phyloP scores from a whole-genome alignment of 106 monocot species.

The Acorus calamus region DNA sequence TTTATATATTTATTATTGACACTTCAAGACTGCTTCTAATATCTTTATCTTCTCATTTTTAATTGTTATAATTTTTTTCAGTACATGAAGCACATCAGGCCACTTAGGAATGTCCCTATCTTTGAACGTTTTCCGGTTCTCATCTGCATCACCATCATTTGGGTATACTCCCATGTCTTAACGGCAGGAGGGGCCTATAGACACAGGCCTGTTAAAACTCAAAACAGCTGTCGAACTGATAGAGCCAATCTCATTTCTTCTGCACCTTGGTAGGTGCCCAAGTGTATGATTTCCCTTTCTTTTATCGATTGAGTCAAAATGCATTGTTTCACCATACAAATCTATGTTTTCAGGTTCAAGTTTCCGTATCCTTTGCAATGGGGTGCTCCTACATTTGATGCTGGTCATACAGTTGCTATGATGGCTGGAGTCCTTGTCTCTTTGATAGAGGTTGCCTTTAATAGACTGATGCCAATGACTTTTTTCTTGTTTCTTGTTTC shows the following conservation, averaged over 20 bases:
- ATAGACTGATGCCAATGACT: background rate
- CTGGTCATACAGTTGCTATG: slow-evolving; percentile 64
- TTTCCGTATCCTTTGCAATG: slow-evolving; percentile 71
- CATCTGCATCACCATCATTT: slow-evolving; percentile 34
- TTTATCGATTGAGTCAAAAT: background rate
- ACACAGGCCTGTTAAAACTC: slow-evolving; percentile 36
- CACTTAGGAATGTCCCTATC: slow-evolving; percentile 49
- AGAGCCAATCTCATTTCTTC: slow-evolving; percentile 58
- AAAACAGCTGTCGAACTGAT: slow-evolving; percentile 54
- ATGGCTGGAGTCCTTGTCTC: slow-evolving; percentile 61
- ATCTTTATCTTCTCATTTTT: background rate
- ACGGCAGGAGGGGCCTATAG: slow-evolving; percentile 61
- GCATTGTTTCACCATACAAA: background rate
- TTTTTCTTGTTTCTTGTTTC: too few relatives aligned
- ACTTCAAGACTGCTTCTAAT: background rate
- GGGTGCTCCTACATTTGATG: slow-evolving; percentile 77
- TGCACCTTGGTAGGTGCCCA: slow-evolving; percentile 46
- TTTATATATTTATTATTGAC: background rate
- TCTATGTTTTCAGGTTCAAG: slow-evolving; percentile 35
- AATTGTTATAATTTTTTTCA: slow-evolving; percentile 19
- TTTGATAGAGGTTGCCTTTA: slow-evolving; percentile 30
- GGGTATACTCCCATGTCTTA: slow-evolving; percentile 44
- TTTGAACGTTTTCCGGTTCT: slow-evolving; percentile 69
- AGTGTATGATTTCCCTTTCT: background rate
- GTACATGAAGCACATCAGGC: slow-evolving; percentile 73